Evolutionary conservation across 1,284 basidiomycete genomes (phyloP).

Genomic region (Hypsizygus ulmarius): DNA sequence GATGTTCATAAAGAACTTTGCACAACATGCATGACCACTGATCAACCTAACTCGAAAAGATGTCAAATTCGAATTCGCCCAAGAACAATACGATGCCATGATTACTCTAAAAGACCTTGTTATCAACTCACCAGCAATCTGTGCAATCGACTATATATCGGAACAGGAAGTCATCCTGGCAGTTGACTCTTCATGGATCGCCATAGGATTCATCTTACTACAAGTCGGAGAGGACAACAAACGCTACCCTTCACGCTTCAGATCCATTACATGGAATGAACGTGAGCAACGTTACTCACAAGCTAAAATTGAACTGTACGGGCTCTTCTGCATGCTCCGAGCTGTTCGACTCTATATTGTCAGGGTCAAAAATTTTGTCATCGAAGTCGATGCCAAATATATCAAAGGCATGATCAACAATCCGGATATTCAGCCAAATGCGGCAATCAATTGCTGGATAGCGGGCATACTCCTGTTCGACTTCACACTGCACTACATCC

Average conservation of each 20-base stretch:
- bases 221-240: conserved; percentile 25
- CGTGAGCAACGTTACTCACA: conserved; percentile 33
- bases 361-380: conserved; percentile 24
- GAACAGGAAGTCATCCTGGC: conserved; percentile 29
- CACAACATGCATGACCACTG: not conserved
- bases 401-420: conserved; percentile 40
- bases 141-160: conserved; percentile 32
- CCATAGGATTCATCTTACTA: conserved; percentile 30
- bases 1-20: conserved; percentile 1
- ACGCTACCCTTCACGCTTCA: conserved; percentile 25
- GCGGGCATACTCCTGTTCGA: conserved; percentile 34
- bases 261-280: conserved; percentile 29
- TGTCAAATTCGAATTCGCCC: not conserved
- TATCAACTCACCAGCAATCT: conserved; percentile 19
- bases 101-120: conserved; percentile 10
- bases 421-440: conserved; percentile 36
- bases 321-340: conserved; percentile 28
- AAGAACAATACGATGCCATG: not conserved
- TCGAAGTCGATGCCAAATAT: conserved; percentile 37
- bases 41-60: not conserved
- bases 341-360: conserved; percentile 24
- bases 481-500: conserved; percentile 36
- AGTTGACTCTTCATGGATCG: conserved; percentile 35
- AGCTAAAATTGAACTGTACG: conserved; percentile 33
- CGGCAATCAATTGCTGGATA: conserved; percentile 40